Base-by-base conservation (phyloP, 2,329 filamentous ascomycete species). In the Exophiala sp. region DNA sequence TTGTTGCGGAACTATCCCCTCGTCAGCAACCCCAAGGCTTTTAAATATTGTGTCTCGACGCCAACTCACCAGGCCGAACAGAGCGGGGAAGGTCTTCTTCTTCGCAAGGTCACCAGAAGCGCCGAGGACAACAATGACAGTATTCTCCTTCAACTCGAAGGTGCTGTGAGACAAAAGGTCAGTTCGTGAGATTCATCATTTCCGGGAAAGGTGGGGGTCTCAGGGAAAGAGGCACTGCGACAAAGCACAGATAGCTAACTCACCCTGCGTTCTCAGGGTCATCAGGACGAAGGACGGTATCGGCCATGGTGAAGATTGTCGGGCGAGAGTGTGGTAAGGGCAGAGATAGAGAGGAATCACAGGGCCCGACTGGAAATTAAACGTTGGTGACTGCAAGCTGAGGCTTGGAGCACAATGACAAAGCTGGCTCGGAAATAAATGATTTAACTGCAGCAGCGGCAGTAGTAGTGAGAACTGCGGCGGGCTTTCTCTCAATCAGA, bases 71-170 rank as follows among this genome's bases (percentile, higher is more conserved):
- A 98, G 83, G 63, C 93, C 93, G 69, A 98, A 98, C 49, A 98
- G 83, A 53, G 93, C 93, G 60, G 93, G 93, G 75, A 95, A 98
- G 87, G 93, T 98, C 84, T 98, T 98, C 85, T 98, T 98, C 81
- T 98, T 98, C 44, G 93, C 93, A 61, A 98, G 76, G 78, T 98
- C 93, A 65, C 93, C 93, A 46, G 93, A 98, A 60, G 93, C 93
- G 65, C 93, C 93, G 61, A 98, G 83, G 64, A 98, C 93, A 65
- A 98, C 81, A 65, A 98, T 94, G 67, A 90, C 81, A 60, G 93
- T 98, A 79, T 98, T 94, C 67, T 97, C 88, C 79, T 96, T 98
- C 67, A 98, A 84, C 81, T 98, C 93, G 72, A 94, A 79, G 65
- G 81, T 83, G 67, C 88, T 95, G 69, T 61, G 60, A 64, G 10